These are phyloP conservation scores for Phytophthora constricta DNA, from an alignment of 352 stramenopile genomes.

Conservation along the genomic window DNA sequence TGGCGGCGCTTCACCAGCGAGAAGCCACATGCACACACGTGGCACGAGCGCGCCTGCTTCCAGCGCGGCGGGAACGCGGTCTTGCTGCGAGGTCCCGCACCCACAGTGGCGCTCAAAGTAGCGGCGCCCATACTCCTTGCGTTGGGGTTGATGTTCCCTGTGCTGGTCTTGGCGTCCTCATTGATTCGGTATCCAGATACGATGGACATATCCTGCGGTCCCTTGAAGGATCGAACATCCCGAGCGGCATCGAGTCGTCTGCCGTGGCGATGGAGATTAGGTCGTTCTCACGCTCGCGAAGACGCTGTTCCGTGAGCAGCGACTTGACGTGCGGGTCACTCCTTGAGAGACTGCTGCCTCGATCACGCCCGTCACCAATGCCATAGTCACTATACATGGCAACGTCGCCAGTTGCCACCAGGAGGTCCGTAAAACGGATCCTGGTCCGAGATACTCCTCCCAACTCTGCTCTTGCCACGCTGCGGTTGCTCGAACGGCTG, in stretches of 20 bases:
- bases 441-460: slow-evolving; percentile 37
- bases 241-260: slow-evolving; percentile 51
- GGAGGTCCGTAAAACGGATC: slow-evolving; percentile 35
- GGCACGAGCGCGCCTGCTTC: slow-evolving; percentile 76
- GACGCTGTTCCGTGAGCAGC: slow-evolving; percentile 65
- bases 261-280: slow-evolving; percentile 60
- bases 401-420: slow-evolving; percentile 23
- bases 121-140: slow-evolving; percentile 21
- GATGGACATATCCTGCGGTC: slow-evolving; percentile 22
- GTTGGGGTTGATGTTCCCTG: slow-evolving; percentile 22
- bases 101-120: neutral
- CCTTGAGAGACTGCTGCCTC: slow-evolving; percentile 24
- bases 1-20: slow-evolving; percentile 78
- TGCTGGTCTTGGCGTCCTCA: slow-evolving; percentile 32
- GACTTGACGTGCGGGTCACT: slow-evolving; percentile 60
- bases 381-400: slow-evolving; percentile 35
- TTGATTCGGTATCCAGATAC: slow-evolving; percentile 33
- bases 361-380: slow-evolving; percentile 15
- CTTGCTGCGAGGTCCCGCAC: slow-evolving; percentile 42
- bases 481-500: slow-evolving; percentile 29
- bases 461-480: slow-evolving; percentile 21
- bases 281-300: slow-evolving; percentile 70
- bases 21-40: slow-evolving; percentile 71
- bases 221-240: slow-evolving; percentile 46
- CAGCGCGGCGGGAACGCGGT: slow-evolving; percentile 73